Percentiles rank a stretch among this genome's conserved stretches.
These are phyloP conservation scores for Echites panduratus DNA, from an alignment of 257 asterid genomes.

Conservation along the genomic window DNA sequence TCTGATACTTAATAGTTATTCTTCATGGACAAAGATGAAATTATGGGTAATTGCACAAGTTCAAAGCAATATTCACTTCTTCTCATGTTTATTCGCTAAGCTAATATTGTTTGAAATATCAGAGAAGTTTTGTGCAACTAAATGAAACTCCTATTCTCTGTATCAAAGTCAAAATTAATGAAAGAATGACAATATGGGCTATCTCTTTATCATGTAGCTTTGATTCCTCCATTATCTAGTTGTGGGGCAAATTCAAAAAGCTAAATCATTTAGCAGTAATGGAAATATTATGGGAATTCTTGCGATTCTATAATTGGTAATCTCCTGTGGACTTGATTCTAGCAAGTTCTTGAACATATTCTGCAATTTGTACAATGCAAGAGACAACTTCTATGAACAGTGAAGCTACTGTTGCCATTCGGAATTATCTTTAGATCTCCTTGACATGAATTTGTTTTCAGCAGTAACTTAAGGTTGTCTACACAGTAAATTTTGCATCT, in stretches of 20 bases:
- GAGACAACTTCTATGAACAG: conserved; percentile 42
- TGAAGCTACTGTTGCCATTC: conserved; percentile 49
- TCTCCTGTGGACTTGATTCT: not conserved
- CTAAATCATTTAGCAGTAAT: not conserved
- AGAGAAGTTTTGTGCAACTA: too few species aligned
- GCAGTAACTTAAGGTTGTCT: conserved; percentile 35
- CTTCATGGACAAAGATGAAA: not conserved
- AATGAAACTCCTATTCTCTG: too few species aligned
- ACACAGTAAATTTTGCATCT: conserved; percentile 40
- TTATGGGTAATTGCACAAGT: not conserved
- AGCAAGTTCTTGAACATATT: conserved; percentile 54
- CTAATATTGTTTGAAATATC: too few species aligned
- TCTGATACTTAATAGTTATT: not conserved
- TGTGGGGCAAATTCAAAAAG: not conserved
- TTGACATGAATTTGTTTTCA: conserved; percentile 36
- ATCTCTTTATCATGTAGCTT: not conserved
- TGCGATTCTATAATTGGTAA: not conserved
- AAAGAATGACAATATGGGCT: not conserved
- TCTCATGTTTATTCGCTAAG: too few species aligned
- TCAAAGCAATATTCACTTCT: too few species aligned
- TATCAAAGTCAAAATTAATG: not conserved
- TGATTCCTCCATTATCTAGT: not conserved
- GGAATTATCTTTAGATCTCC: conserved; percentile 43
- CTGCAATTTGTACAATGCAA: conserved; percentile 41
- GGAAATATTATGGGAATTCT: not conserved